phyloP scores from a whole-genome alignment of 495 filamentous ascomycete species.

The Podospora fimiseda region DNA sequence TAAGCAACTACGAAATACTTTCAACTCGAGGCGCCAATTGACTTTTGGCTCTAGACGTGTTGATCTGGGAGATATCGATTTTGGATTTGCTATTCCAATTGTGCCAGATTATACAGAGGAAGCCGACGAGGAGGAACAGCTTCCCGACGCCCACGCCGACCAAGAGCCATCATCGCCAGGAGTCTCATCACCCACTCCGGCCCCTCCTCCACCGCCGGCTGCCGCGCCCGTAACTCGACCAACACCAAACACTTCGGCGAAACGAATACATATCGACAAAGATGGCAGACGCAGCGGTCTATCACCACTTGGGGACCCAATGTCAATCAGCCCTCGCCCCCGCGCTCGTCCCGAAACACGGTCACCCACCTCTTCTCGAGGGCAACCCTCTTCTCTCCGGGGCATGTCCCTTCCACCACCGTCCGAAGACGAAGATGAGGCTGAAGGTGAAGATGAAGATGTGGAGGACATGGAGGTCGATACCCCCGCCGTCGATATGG shows the following conservation, averaged over 20 bases:
- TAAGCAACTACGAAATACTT: background rate
- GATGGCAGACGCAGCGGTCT: background rate
- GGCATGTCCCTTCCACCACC: background rate
- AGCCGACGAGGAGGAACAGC: background rate
- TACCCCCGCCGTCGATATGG: background rate
- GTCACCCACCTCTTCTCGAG: background rate
- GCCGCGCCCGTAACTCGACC: background rate
- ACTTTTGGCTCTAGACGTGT: background rate
- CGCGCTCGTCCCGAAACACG: background rate
- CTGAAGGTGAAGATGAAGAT: background rate
- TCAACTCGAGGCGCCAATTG: background rate
- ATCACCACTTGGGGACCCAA: background rate
- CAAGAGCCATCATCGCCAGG: too few species aligned
- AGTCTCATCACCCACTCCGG: background rate
- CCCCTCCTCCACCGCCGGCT: background rate
- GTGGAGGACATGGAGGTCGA: background rate
- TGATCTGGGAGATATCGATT: background rate
- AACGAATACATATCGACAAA: background rate
- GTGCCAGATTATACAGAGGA: background rate
- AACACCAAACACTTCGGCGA: background rate
- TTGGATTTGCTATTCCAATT: conserved; percentile 1
- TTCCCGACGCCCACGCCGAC: background rate
- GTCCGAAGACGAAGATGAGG: background rate
- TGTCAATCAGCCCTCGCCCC: background rate
- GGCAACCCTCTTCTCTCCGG: background rate